Conservation (phyloP, 352 stramenopile species). For the Nothophytophthora sp. region DNA sequence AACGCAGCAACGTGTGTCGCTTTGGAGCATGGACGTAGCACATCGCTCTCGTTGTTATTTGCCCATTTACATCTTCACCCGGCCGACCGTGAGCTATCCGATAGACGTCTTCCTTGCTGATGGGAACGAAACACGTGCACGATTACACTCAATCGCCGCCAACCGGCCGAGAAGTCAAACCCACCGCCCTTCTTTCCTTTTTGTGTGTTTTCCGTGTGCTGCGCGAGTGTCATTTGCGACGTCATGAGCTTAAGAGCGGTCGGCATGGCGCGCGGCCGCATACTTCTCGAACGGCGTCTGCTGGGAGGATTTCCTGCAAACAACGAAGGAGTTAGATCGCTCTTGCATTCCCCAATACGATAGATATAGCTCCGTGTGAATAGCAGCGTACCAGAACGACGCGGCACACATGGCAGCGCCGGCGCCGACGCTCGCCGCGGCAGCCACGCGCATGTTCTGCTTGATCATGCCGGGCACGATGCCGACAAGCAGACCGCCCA, state of each 20-base stretch:
- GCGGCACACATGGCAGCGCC: slow-evolving; percentile 49
- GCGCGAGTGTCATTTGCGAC: slow-evolving; percentile 4
- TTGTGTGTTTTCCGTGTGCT: slow-evolving; percentile 15
- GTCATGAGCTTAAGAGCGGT: slow-evolving; percentile 43
- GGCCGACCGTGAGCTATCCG: neutral
- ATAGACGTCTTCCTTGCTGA: slow-evolving; percentile 1
- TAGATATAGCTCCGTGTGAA: too few relatives aligned
- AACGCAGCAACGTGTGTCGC: neutral
- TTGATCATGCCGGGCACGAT: slow-evolving; percentile 72
- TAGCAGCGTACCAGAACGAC: slow-evolving; percentile 71
- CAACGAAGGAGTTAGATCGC: neutral
- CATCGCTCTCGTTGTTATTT: slow-evolving; percentile 14
- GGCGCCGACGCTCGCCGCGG: slow-evolving; percentile 44
- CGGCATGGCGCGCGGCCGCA: slow-evolving; percentile 41
- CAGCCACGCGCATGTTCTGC: slow-evolving; percentile 72
- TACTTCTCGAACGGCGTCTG: slow-evolving; percentile 72
- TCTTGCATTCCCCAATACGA: too few relatives aligned
- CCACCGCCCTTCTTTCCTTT: slow-evolving; percentile 8
- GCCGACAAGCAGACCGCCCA: slow-evolving; percentile 67
- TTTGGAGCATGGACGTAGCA: neutral
- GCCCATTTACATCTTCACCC: slow-evolving; percentile 17
- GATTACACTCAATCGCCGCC: neutral
- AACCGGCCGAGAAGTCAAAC: too few relatives aligned
- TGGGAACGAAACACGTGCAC: neutral
- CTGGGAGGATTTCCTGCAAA: slow-evolving; percentile 43